Conservation (phyloP, 1,139 yeast species). For the Nadsonia starkeyi-henricii region DNA sequence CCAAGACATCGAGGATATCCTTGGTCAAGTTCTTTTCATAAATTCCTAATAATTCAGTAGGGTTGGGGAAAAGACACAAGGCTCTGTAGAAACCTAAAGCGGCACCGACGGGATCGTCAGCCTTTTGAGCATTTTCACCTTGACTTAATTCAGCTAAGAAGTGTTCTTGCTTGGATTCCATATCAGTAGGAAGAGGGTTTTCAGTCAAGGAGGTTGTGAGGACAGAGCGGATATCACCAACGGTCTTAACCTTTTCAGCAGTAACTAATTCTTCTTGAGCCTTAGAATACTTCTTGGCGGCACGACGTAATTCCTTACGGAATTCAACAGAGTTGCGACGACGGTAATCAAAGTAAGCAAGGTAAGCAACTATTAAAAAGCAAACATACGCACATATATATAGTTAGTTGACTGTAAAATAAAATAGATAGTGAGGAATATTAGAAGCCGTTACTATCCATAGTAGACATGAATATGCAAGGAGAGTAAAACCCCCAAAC, state of each 20-base stretch:
- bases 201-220: conserved; percentile 48
- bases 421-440: background rate
- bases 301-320: conserved; percentile 59
- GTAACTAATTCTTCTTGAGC: conserved; percentile 44
- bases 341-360: conserved; percentile 78
- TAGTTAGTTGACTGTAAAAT: background rate
- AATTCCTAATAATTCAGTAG: conserved; percentile 75
- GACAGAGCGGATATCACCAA: conserved; percentile 46
- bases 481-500: too few species aligned
- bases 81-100: conserved; percentile 92
- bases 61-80: conserved; percentile 86
- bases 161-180: conserved; percentile 55
- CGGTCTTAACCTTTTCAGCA: conserved; percentile 41
- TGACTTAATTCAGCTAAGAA: conserved; percentile 73
- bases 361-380: conserved; percentile 44
- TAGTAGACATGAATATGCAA: background rate
- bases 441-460: background rate
- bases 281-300: conserved; percentile 40
- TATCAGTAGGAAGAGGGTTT: conserved; percentile 65
- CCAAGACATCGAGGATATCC: conserved; percentile 66
- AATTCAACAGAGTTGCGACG: conserved; percentile 75
- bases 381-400: conserved; percentile 1
- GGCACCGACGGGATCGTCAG: conserved; percentile 36
- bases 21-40: conserved; percentile 82
- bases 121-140: conserved; percentile 15